These are phyloP conservation scores for Coemansia sp. DNA, from an alignment of 192 early-diverging fungal species.

Conservation along the genomic window DNA sequence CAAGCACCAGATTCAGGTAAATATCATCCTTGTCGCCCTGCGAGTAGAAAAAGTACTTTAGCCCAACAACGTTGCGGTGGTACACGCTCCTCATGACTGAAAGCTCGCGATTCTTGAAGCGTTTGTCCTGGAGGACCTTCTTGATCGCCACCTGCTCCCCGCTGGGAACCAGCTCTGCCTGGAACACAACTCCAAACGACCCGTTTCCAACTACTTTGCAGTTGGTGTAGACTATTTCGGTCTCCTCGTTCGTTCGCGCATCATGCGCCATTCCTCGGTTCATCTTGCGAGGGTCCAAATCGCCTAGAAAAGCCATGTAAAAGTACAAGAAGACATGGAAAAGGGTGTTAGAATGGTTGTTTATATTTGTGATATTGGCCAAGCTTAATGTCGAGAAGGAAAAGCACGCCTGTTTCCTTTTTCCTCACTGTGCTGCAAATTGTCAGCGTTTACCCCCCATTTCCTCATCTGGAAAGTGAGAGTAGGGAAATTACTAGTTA, in stretches of 20 bases:
- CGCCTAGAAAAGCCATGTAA: slow-evolving; percentile 23
- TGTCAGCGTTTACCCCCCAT: neutral
- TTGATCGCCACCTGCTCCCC: slow-evolving; percentile 93
- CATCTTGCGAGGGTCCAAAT: slow-evolving; percentile 65
- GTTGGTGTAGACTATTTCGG: slow-evolving; percentile 87
- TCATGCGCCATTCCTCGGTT: slow-evolving; percentile 82
- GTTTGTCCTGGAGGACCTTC: slow-evolving; percentile 97
- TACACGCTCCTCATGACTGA: slow-evolving; percentile 80
- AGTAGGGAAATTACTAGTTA: neutral
- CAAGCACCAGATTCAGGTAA: slow-evolving; percentile 93
- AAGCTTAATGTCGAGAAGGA: neutral
- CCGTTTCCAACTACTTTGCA: slow-evolving; percentile 96
- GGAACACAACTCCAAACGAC: slow-evolving; percentile 97
- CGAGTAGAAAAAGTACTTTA: slow-evolving; percentile 93
- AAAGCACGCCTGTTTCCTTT: neutral
- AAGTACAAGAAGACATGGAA: neutral
- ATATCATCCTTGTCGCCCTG: slow-evolving; percentile 93
- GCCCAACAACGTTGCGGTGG: slow-evolving; percentile 90
- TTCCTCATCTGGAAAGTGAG: neutral
- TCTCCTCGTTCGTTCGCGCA: slow-evolving; percentile 80
- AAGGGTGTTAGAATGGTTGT: neutral
- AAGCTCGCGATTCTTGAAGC: slow-evolving; percentile 80
- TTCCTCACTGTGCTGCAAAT: neutral
- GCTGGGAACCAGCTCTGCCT: slow-evolving; percentile 81
- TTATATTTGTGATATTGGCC: neutral